phyloP scores from a whole-genome alignment of 768 basidiomycete genomes.

The Boletus rubroflammeus region DNA sequence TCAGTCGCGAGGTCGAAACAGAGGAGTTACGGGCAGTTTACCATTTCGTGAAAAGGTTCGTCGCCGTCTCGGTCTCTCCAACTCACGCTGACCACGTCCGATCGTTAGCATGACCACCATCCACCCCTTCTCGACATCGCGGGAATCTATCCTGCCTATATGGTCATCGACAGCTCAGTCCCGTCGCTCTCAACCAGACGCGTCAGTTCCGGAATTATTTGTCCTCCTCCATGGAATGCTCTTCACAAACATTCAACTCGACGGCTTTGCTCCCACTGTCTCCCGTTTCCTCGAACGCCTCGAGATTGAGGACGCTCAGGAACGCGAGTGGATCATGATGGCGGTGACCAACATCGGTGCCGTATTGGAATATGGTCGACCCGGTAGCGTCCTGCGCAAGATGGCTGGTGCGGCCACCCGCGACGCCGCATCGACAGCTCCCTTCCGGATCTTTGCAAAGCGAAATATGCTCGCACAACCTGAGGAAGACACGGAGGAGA shows the following conservation, averaged over 20 bases:
- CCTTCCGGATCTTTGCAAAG: slow-evolving; percentile 52
- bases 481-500: slow-evolving; percentile 42
- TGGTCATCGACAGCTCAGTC: slow-evolving; percentile 70
- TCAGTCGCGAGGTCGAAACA: slow-evolving; percentile 77
- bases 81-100: slow-evolving; percentile 5
- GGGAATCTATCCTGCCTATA: slow-evolving; percentile 85
- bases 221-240: slow-evolving; percentile 95
- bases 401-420: slow-evolving; percentile 49
- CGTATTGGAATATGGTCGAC: slow-evolving; percentile 83
- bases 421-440: slow-evolving; percentile 30
- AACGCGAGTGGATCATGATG: slow-evolving; percentile 97
- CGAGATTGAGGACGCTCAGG: slow-evolving; percentile 74
- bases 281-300: slow-evolving; percentile 86
- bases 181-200: slow-evolving; percentile 73
- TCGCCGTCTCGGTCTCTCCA: not conserved
- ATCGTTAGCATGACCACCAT: slow-evolving; percentile 77
- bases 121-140: slow-evolving; percentile 82
- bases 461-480: slow-evolving; percentile 33
- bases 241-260: slow-evolving; percentile 92
- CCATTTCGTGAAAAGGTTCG: slow-evolving; percentile 92
- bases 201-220: slow-evolving; percentile 73
- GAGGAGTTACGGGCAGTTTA: slow-evolving; percentile 86
- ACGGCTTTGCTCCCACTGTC: slow-evolving; percentile 80
- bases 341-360: slow-evolving; percentile 78
- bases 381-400: slow-evolving; percentile 64